A percentile compares a stretch with the other conserved stretches of the same genome.
Conservation (phyloP, 306 rosid species). For the Prinsepia uniflora region DNA sequence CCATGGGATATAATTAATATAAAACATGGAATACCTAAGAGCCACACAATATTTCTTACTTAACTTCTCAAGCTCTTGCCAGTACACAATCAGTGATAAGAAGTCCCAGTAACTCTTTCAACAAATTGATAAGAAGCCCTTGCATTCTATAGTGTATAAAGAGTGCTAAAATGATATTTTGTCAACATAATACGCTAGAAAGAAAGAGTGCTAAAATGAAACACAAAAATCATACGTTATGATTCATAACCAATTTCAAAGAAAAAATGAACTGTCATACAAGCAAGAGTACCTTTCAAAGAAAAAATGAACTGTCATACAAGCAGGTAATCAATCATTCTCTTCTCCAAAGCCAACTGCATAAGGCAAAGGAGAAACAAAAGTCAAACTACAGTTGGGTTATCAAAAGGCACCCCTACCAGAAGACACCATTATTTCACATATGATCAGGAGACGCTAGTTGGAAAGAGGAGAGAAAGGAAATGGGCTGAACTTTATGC, state of each 20-base stretch:
- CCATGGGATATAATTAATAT: background rate
- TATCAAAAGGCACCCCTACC: background rate
- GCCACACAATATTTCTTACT: constrained; percentile 90
- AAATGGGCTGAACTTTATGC: too few relatives aligned
- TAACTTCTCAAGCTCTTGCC: constrained; percentile 81
- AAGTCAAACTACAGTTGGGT: constrained; percentile 6
- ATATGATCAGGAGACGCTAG: too few relatives aligned
- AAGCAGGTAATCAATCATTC: constrained; percentile 86
- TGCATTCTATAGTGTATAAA: too few relatives aligned
- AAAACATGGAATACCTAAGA: constrained; percentile 49
- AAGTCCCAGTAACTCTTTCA: constrained; percentile 53
- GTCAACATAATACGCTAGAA: too few relatives aligned
- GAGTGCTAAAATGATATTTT: too few relatives aligned
- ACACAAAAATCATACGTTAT: background rate
- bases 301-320: constrained; percentile 47
- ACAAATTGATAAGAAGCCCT: background rate
- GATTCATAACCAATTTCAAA: background rate
- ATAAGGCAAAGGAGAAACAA: constrained; percentile 11
- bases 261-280: background rate
- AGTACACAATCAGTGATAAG: constrained; percentile 94
- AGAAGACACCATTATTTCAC: too few relatives aligned
- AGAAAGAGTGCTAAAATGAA: background rate
- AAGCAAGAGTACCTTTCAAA: background rate
- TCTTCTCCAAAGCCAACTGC: constrained; percentile 93
- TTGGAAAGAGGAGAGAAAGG: too few relatives aligned